phyloP scores from a whole-genome alignment of 192 early-diverging fungal genomes.

The Rhizophagus prolifer region DNA sequence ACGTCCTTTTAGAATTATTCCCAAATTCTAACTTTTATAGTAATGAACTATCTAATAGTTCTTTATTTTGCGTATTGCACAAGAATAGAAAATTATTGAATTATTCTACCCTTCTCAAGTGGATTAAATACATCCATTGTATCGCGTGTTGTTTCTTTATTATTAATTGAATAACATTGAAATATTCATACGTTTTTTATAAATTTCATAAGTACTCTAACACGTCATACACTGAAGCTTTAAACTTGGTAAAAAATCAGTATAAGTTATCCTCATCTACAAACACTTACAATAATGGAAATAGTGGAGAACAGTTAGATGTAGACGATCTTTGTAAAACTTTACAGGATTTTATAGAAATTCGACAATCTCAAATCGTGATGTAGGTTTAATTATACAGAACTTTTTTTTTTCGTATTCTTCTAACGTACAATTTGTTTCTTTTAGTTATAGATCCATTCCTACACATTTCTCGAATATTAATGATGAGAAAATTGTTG shows the following conservation, averaged over 20 bases:
- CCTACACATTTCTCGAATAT: constrained; percentile 25
- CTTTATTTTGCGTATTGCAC: too few species aligned
- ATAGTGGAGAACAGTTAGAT: constrained; percentile 1
- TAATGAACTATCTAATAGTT: too few species aligned
- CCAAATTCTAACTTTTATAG: too few species aligned
- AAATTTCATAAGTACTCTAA: neutral
- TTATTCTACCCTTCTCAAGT: too few species aligned
- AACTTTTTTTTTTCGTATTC: neutral
- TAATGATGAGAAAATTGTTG: constrained; percentile 21
- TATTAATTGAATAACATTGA: neutral
- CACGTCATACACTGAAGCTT: neutral
- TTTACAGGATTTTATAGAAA: constrained; percentile 25
- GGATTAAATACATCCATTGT: too few species aligned
- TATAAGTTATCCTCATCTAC: neutral
- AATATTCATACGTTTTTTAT: neutral
- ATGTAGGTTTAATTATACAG: neutral
- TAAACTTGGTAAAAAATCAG: constrained; percentile 14
- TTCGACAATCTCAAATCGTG: constrained; percentile 19
- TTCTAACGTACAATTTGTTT: neutral
- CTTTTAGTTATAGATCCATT: constrained; percentile 36
- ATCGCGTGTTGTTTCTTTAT: too few species aligned
- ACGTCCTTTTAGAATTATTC: neutral
- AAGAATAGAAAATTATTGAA: neutral
- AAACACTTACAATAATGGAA: neutral
- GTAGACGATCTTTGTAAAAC: constrained; percentile 2